A percentile compares a stretch with the other conserved stretches of the same genome.
phyloP scores from a whole-genome alignment of 306 rosid genomes.

The Trifolium fragiferum region DNA sequence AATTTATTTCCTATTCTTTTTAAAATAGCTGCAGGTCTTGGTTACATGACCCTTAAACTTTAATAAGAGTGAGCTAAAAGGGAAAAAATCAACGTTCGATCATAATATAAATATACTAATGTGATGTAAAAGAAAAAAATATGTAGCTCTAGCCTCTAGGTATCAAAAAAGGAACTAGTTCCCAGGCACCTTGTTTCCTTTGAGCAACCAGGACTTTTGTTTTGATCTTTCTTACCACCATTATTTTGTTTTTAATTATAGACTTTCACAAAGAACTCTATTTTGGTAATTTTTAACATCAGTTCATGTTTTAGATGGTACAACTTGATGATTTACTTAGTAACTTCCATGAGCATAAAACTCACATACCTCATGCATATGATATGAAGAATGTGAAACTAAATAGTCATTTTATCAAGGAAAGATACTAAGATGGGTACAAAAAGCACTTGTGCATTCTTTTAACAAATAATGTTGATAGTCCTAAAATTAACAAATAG shows the following conservation, averaged over 20 bases:
- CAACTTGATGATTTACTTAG: constrained; percentile 17
- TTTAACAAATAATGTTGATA: background rate
- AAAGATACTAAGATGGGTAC: background rate
- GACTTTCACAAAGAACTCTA: constrained; percentile 14
- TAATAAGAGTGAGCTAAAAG: constrained; percentile 26
- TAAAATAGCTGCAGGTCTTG: constrained; percentile 7
- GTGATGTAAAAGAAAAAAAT: constrained; percentile 4
- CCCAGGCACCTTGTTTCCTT: constrained; percentile 5
- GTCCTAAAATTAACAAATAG: constrained; percentile 26
- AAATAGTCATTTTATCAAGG: constrained; percentile 11
- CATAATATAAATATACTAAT: background rate
- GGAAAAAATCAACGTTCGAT: constrained; percentile 15
- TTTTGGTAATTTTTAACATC: constrained; percentile 35
- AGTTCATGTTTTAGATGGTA: background rate
- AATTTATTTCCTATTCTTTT: constrained; percentile 9
- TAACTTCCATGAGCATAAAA: constrained; percentile 18
- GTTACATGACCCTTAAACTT: constrained; percentile 5
- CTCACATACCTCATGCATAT: constrained; percentile 23
- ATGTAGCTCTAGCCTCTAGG: background rate
- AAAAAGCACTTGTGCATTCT: background rate
- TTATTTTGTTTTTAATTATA: background rate
- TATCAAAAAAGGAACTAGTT: background rate
- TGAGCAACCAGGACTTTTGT: constrained; percentile 16
- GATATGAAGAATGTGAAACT: constrained; percentile 3
- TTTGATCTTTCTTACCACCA: too few species aligned